Percentiles rank a stretch among this genome's conserved stretches.
Evolutionary conservation across 2,329 filamentous ascomycete genomes (phyloP).

Genomic region (Ramularia endophylla): DNA sequence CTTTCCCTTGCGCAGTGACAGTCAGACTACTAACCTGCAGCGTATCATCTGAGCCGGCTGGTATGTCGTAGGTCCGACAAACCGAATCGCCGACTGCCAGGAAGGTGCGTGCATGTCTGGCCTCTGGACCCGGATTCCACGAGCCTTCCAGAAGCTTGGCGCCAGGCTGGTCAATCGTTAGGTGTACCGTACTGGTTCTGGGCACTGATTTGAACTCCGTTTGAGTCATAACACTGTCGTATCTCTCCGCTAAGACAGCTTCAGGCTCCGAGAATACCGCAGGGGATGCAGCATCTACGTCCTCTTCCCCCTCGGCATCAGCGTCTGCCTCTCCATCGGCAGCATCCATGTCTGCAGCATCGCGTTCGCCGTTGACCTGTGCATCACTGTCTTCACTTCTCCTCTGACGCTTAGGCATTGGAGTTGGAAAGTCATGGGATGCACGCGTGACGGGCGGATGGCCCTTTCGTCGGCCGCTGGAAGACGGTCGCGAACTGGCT

Average conservation of each 20-base stretch:
- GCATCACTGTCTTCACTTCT: conserved; percentile 27
- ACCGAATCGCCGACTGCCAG: conserved; percentile 30
- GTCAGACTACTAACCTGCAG: conserved; percentile 11
- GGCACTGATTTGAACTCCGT: conserved; percentile 28
- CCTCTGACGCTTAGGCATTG: conserved; percentile 29
- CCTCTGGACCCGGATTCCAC: conserved; percentile 26
- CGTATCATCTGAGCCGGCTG: conserved; percentile 17
- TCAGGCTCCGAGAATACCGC: conserved; percentile 23
- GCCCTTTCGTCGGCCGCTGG: conserved; percentile 13
- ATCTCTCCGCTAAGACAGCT: conserved; percentile 23
- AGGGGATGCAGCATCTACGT: conserved; percentile 23
- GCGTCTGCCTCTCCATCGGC: conserved; percentile 20
- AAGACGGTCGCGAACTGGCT: conserved; percentile 9
- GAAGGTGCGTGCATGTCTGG: conserved; percentile 21
- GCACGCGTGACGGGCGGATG: conserved; percentile 14
- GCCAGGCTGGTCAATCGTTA: conserved; percentile 28
- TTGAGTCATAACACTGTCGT: conserved; percentile 30
- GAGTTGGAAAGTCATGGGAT: conserved; percentile 28
- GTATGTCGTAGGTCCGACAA: conserved; percentile 31
- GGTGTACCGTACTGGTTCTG: conserved; percentile 31
- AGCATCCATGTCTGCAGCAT: conserved; percentile 42
- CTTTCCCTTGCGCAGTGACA: too few species aligned
- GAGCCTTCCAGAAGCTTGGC: conserved; percentile 23
- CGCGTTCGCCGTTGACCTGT: conserved; percentile 36
- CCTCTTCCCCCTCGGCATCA: conserved; percentile 21